Evolutionary conservation across 306 rosid species (phyloP).

Genomic region (Cicer chorassanicum): DNA sequence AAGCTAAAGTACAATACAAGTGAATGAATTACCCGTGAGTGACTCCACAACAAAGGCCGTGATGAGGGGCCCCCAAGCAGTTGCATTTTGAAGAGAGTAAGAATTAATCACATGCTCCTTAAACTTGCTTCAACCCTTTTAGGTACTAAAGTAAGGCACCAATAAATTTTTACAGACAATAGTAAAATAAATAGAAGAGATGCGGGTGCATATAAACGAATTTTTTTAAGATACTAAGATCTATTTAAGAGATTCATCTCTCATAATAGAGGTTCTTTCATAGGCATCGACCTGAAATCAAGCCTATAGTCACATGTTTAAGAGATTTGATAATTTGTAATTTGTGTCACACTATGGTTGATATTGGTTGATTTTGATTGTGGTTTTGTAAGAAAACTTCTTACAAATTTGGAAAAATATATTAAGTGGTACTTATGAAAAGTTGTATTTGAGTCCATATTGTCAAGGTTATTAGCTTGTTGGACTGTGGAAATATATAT

Average conservation of each 20-base stretch:
- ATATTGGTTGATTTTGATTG: neutral
- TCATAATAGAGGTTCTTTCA: neutral
- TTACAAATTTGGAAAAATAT: neutral
- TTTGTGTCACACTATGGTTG: too few species aligned
- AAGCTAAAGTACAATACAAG: slow-evolving; percentile 13
- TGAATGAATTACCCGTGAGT: slow-evolving; percentile 49
- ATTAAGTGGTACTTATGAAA: too few species aligned
- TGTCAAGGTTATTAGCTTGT: too few species aligned
- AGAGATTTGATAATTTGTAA: too few species aligned
- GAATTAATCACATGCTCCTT: slow-evolving; percentile 20
- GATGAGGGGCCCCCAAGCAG: slow-evolving; percentile 37
- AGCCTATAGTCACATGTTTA: too few species aligned
- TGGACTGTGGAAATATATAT: too few species aligned
- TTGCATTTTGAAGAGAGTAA: slow-evolving; percentile 31
- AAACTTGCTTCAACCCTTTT: slow-evolving; percentile 12
- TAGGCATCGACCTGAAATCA: neutral
- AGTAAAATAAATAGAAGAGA: neutral
- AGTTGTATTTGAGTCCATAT: too few species aligned
- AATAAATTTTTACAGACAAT: neutral
- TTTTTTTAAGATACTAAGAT: neutral
- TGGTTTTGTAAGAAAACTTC: neutral
- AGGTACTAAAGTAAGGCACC: slow-evolving; percentile 19
- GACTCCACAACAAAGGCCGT: slow-evolving; percentile 32
- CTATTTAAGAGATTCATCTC: neutral
- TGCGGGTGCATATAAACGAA: too few species aligned